Percentiles rank a stretch among this genome's conserved stretches.
Evolutionary conservation across 2,329 filamentous ascomycete genomes (phyloP).

Genomic region (Mollisia scopiformis): DNA sequence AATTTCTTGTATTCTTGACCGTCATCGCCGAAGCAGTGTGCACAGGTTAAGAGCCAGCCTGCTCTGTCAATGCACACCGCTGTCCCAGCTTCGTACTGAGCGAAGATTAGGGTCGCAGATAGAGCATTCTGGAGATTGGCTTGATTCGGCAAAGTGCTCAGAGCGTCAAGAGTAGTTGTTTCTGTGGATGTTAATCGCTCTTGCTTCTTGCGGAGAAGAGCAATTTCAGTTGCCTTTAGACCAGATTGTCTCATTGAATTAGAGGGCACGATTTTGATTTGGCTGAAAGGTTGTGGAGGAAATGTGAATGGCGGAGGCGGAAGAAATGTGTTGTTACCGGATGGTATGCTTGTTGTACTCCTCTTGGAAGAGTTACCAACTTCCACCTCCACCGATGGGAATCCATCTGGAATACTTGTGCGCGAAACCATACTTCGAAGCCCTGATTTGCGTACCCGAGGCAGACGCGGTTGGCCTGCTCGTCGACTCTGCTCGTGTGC

Average conservation of each 20-base stretch:
- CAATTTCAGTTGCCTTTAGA: slow-evolving; percentile 2
- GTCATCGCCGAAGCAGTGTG: slow-evolving; percentile 52
- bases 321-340: too few species aligned
- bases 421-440: neutral
- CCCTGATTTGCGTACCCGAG: neutral
- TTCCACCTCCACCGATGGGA: neutral
- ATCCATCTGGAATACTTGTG: neutral
- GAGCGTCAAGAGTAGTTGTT: neutral
- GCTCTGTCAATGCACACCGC: slow-evolving; percentile 49
- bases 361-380: neutral
- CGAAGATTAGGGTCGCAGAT: slow-evolving; percentile 47
- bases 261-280: neutral
- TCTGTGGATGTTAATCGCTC: neutral
- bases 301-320: too few species aligned
- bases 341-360: too few species aligned
- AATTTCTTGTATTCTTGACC: slow-evolving; percentile 37
- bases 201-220: slow-evolving; percentile 15
- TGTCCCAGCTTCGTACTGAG: slow-evolving; percentile 52
- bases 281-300: neutral
- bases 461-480: neutral
- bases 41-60: slow-evolving; percentile 52
- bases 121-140: slow-evolving; percentile 11
- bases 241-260: slow-evolving; percentile 2
- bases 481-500: neutral
- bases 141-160: neutral